A percentile compares a stretch with the other conserved stretches of the same genome.
These are phyloP conservation scores for Tricholoma bakamatsutake DNA, from an alignment of 768 basidiomycete genomes.

Conservation along the genomic window DNA sequence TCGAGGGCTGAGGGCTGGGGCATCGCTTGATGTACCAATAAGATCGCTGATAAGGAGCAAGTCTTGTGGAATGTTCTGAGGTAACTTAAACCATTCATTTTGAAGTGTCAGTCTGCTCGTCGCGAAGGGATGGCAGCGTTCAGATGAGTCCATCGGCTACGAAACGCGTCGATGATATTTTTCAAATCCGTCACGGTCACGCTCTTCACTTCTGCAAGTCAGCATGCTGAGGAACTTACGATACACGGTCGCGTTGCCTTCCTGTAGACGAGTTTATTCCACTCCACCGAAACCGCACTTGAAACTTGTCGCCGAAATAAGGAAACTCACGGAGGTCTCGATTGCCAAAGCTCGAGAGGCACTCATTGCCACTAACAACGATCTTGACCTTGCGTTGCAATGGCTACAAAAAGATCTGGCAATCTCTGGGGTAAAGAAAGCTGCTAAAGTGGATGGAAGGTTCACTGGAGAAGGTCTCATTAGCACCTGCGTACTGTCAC, in stretches of 20 bases:
- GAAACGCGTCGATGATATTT: conserved; percentile 10
- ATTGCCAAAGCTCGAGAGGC: conserved; percentile 88
- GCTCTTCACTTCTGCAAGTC: neutral
- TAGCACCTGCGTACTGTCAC: conserved; percentile 67
- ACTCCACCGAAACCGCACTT: conserved; percentile 55
- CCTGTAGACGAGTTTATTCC: conserved; percentile 43
- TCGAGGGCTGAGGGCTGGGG: neutral
- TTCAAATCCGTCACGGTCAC: conserved; percentile 8
- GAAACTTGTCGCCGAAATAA: conserved; percentile 79
- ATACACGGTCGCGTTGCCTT: conserved; percentile 10
- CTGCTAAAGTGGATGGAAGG: conserved; percentile 77
- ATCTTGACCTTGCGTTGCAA: conserved; percentile 64
- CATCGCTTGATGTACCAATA: conserved; percentile 33
- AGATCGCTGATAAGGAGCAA: conserved; percentile 67
- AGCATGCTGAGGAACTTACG: conserved; percentile 14
- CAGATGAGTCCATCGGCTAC: neutral
- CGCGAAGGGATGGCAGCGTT: neutral
- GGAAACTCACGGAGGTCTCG: conserved; percentile 76
- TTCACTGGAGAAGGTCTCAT: conserved; percentile 75
- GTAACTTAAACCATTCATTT: conserved; percentile 47
- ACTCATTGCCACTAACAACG: conserved; percentile 65
- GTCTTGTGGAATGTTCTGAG: conserved; percentile 63
- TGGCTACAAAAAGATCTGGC: conserved; percentile 79
- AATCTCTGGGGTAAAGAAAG: conserved; percentile 68
- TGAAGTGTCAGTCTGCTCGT: neutral